Base-by-base conservation (phyloP, 2,329 filamentous ascomycete species). In the Sarocladium brachiariae region DNA sequence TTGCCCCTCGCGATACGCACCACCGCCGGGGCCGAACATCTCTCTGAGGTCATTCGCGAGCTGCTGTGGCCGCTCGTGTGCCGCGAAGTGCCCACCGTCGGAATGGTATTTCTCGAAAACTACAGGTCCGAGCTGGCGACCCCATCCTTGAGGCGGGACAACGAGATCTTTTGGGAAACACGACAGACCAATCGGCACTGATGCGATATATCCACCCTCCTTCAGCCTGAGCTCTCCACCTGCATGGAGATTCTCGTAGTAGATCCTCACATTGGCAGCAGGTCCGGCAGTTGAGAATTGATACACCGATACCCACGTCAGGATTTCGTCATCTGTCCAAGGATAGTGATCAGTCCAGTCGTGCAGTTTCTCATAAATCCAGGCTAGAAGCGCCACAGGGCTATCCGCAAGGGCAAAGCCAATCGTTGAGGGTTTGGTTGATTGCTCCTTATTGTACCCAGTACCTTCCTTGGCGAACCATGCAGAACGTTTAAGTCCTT, bases 351-450 rank as follows among this genome's bases (percentile, higher is more conserved):
- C 85, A 0, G 81, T 81, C 86, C 86, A 90, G 58, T 86, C 82
- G 58, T 85, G 79, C 33, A 92, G 68, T 62, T 92, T 92, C 66
- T 92, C 88, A 56, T 87, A 87, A 30, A 92, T 82, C 88, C 88
- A 93, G 0, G 85, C 80, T 1, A 92, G 70, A 2, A 89, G 68
- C 0, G 77, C 85, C 0, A 87, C 77, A 0, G 87, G 88, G 6
- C 77, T 83, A 61, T 90, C 86, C 0, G 78, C 73, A 2, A 91
- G 71, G 0, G 73, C 81, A 59, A 87, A 88, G 0, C 83, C 83
- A 0, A 91, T 61, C 0, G 87, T 92, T 49, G 88, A 81, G 0
- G 88, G 87, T 52, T 84, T 83, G 0, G 86, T 89, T 2, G 77
- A 81, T 35, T 67, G 63, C 37, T 59, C 24, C 1, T 59, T 2